Base-by-base conservation (phyloP, 1,284 basidiomycete species). In the Thecaphora frezii region DNA sequence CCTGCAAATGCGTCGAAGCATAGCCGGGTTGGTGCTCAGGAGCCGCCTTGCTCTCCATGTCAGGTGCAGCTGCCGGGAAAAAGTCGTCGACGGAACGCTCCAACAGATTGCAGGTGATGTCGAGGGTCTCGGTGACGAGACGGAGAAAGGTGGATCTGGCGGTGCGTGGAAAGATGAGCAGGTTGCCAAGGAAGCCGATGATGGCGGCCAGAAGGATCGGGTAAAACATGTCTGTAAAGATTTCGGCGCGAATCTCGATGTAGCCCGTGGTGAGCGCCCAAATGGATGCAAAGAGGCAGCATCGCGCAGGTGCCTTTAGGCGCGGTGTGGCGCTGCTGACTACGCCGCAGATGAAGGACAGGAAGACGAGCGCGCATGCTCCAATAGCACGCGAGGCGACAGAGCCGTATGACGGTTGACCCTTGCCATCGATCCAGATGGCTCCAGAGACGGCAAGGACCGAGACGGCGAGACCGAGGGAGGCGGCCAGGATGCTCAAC, bases 171-270 rank as follows among this genome's bases (percentile, higher is more conserved):
- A 69, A 69, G 44, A 69, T 21, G 18, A 54, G 23, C 8, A 69
- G 25, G 39, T 63, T 72, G 25, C 57, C 52, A 22, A 69, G 30
- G 24, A 71, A 33, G 36, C 66, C 55, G 2, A 69, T 58, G 7
- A 56, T 39, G 43, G 66, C 73, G 10, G 66, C 54, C 9, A 73
- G 33, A 19, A 74, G 37, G 5, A 69, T 48, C 0, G 72, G 71
- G 39, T 66, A 70, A 46, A 74, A 74, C 19, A 68, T 44, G 26
- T 65, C 40, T 19, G 66, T 47, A 23, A 76, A 74, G 46, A 67
- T 66, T 30, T 39, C 40, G n/a, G 50, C 51, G n/a, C 19, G 52
- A 45, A 70, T 72, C 5, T 41, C 33, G 8, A 51, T 46, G 38
- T 54, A 53, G 23, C 70, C 62, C 12, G 47, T 45, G 1, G 67